Conservation (phyloP, 257 asterid species). For the Solanum peruvianum region DNA sequence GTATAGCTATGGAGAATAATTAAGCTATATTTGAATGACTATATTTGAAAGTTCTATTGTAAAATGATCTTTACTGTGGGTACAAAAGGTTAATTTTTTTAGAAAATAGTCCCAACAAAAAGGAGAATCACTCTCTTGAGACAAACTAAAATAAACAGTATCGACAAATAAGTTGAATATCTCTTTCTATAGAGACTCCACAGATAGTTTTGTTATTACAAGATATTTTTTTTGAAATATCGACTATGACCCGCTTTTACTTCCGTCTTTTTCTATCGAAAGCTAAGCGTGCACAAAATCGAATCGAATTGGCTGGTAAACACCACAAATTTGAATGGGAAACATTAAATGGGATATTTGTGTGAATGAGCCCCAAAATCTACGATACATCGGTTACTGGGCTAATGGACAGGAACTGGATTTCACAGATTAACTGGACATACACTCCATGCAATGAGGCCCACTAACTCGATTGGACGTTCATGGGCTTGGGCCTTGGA, state of each 20-base stretch:
- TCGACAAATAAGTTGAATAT: no score
- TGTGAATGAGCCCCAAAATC: not conserved
- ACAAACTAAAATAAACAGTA: no score
- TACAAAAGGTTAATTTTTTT: no score
- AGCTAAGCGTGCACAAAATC: not conserved
- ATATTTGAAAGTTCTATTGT: no score
- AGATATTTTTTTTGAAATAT: not conserved
- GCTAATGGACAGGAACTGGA: not conserved
- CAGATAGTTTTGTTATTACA: not conserved
- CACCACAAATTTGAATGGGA: not conserved
- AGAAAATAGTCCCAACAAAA: no score
- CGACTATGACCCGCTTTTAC: not conserved
- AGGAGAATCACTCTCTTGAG: no score
- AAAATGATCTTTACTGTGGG: no score
- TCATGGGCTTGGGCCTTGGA: not conserved
- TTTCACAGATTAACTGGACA: not conserved
- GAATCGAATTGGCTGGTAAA: not conserved
- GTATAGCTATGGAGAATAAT: accelerated
- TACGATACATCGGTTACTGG: not conserved
- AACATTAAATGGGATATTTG: no score
- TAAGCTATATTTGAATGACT: no score
- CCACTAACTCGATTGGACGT: not conserved
- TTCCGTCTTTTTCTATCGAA: no score
- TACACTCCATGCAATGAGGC: not conserved
- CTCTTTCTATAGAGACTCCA: no score